Percentiles rank a stretch among this genome's conserved stretches.
phyloP scores from a whole-genome alignment of 176 grass and related monocot species.

The Pontederia paniculata region DNA sequence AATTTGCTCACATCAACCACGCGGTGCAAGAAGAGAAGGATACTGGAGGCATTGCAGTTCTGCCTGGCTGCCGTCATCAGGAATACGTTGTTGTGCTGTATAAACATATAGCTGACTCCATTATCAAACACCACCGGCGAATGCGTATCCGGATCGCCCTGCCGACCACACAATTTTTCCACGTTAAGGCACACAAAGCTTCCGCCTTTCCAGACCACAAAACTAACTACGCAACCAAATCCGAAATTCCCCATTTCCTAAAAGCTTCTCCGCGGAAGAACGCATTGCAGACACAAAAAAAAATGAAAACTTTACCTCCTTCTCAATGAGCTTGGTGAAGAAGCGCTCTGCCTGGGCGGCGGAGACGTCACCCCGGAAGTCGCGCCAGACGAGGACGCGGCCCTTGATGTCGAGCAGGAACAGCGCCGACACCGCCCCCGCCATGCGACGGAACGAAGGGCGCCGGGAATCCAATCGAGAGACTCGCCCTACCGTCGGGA shows the following conservation, averaged over 20 bases:
- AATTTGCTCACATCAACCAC: slow-evolving; percentile 52
- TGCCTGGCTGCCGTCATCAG: slow-evolving; percentile 83
- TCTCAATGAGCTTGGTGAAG: slow-evolving; percentile 96
- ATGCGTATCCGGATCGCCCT: slow-evolving; percentile 66
- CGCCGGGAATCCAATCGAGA: too few relatives aligned
- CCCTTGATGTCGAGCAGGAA: slow-evolving; percentile 99
- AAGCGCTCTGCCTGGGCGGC: slow-evolving; percentile 92
- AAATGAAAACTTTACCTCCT: slow-evolving; percentile 44
- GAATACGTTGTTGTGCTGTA: slow-evolving; percentile 92
- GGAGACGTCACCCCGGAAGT: slow-evolving; percentile 94
- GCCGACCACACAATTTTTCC: not conserved
- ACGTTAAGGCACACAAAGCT: not conserved
- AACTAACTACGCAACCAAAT: not conserved
- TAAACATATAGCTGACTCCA: slow-evolving; percentile 92
- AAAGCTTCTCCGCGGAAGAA: too few relatives aligned
- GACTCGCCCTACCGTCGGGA: too few relatives aligned
- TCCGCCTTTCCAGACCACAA: not conserved
- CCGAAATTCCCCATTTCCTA: not conserved
- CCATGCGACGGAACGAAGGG: slow-evolving; percentile 33
- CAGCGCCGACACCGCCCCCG: slow-evolving; percentile 88
- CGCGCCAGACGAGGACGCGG: slow-evolving; percentile 97
- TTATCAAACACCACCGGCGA: slow-evolving; percentile 81
- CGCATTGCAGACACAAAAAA: too few relatives aligned
- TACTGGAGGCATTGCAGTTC: slow-evolving; percentile 89
- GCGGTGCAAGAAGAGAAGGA: slow-evolving; percentile 83